Percentiles rank a stretch among this genome's conserved stretches.
Evolutionary conservation across 2,329 filamentous ascomycete species (phyloP).

Genomic region (Ceratocystis colombiana): DNA sequence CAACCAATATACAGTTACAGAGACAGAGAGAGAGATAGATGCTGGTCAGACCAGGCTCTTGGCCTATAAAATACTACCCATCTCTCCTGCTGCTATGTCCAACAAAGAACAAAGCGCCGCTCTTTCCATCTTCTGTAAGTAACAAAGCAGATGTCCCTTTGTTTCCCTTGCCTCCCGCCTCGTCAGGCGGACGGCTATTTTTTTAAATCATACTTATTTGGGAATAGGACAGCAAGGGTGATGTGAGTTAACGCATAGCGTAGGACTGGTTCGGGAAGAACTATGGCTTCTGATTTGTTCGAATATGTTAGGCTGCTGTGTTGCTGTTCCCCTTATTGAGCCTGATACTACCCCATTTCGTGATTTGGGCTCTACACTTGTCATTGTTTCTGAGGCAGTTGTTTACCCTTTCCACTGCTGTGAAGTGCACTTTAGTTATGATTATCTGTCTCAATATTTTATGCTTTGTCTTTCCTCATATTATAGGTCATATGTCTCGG

Average conservation of each 20-base stretch:
- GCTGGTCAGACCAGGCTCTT: neutral
- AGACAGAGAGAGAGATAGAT: neutral
- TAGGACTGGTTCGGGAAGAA: slow-evolving; percentile 4
- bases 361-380: too few relatives aligned
- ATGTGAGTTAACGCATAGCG: neutral
- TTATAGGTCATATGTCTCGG: neutral
- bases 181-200: slow-evolving; percentile 18
- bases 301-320: neutral
- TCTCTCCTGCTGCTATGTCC: neutral
- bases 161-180: neutral
- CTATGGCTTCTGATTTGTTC: neutral
- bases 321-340: neutral
- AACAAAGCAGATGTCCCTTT: too few relatives aligned
- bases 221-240: slow-evolving; percentile 7
- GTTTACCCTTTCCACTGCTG: too few relatives aligned
- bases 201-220: slow-evolving; percentile 21
- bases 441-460: neutral
- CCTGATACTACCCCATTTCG: neutral
- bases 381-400: too few relatives aligned
- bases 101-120: neutral
- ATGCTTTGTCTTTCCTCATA: neutral
- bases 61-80: neutral
- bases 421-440: too few relatives aligned
- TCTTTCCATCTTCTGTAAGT: neutral
- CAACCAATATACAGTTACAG: too few relatives aligned